Percentiles rank a stretch among this genome's conserved stretches.
phyloP scores from a whole-genome alignment of 2,329 filamentous ascomycete genomes.

The Sporothrix brunneoviolacea region DNA sequence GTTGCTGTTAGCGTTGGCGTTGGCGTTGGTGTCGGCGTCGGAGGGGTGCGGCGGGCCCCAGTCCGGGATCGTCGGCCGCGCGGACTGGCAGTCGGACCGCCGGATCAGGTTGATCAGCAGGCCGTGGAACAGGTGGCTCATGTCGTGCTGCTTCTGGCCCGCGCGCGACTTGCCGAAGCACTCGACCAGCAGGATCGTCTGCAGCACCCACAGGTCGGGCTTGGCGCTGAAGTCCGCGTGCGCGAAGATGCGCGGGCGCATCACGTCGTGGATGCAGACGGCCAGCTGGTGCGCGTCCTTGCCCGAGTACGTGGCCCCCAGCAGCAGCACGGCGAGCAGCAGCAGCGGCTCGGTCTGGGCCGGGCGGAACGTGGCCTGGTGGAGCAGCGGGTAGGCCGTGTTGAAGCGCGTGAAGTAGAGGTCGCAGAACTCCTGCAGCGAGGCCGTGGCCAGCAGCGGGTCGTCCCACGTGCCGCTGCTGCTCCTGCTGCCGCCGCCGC shows the following conservation, averaged over 20 bases:
- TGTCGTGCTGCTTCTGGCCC: conserved; percentile 19
- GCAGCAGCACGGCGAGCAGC: conserved; percentile 13
- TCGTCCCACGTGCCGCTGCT: not conserved
- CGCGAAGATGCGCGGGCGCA: conserved; percentile 17
- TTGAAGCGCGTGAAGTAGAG: conserved; percentile 15
- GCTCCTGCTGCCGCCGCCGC: not conserved
- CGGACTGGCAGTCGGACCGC: conserved; percentile 17
- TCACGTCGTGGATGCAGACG: conserved; percentile 19
- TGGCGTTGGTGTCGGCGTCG: not conserved
- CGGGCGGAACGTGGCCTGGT: conserved; percentile 10
- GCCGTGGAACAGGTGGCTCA: conserved; percentile 19
- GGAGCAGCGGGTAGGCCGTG: conserved; percentile 16
- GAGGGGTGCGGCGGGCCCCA: no score
- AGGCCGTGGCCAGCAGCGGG: conserved; percentile 4
- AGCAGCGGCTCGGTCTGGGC: conserved; percentile 12
- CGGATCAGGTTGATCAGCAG: conserved; percentile 19
- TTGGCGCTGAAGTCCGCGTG: conserved; percentile 15
- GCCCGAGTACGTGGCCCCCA: conserved; percentile 16
- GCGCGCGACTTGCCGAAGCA: conserved; percentile 19
- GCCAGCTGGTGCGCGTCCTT: conserved; percentile 18
- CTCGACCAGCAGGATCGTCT: conserved; percentile 17
- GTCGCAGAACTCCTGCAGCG: conserved; percentile 13
- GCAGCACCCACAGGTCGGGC: conserved; percentile 16
- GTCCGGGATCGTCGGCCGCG: no score
- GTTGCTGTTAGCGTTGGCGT: not conserved